Percentiles rank a stretch among this genome's conserved stretches.
These are phyloP conservation scores for Penicillium tannophilum DNA, from an alignment of 495 filamentous ascomycete genomes.

Conservation along the genomic window DNA sequence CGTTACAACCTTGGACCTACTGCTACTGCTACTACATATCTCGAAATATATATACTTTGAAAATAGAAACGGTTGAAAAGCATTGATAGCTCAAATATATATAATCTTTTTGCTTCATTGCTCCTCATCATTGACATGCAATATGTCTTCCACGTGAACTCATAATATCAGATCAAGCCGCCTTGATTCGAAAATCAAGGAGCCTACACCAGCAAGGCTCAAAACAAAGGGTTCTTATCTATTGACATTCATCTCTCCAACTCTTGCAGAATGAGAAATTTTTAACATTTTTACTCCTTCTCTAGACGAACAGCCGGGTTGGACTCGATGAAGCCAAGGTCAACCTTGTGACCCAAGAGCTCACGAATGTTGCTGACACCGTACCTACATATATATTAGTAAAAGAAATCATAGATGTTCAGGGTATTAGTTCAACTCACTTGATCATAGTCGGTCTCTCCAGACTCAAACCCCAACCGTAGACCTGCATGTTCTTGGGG, in stretches of 20 bases:
- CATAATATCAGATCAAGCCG: conserved; percentile 22
- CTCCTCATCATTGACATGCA: conserved; percentile 32
- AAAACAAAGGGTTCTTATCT: conserved; percentile 26
- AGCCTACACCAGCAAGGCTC: conserved; percentile 24
- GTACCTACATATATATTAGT: conserved; percentile 50
- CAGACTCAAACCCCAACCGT: conserved; percentile 87
- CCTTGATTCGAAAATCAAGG: conserved; percentile 2
- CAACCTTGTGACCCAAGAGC: conserved; percentile 81
- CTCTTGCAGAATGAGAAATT: conserved; percentile 4
- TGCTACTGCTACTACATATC: neutral
- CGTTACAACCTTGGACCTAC: neutral
- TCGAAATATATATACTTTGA: too few species aligned
- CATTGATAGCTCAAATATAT: conserved; percentile 1
- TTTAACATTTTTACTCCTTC: conserved; percentile 55
- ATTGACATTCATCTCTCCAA: conserved; percentile 20
- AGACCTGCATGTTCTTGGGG: conserved; percentile 83
- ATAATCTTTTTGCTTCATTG: conserved; percentile 27
- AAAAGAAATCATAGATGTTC: neutral
- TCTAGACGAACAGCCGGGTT: conserved; percentile 84
- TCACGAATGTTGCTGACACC: conserved; percentile 83
- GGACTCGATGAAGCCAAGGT: conserved; percentile 76
- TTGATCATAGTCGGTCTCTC: conserved; percentile 99
- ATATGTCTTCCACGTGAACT: conserved; percentile 32
- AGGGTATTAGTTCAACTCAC: conserved; percentile 41
- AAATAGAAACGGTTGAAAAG: neutral